Percentiles rank a stretch among this genome's conserved stretches.
Evolutionary conservation across 1,139 yeast genomes (phyloP).

Genomic region (Komagataea norvegica): DNA sequence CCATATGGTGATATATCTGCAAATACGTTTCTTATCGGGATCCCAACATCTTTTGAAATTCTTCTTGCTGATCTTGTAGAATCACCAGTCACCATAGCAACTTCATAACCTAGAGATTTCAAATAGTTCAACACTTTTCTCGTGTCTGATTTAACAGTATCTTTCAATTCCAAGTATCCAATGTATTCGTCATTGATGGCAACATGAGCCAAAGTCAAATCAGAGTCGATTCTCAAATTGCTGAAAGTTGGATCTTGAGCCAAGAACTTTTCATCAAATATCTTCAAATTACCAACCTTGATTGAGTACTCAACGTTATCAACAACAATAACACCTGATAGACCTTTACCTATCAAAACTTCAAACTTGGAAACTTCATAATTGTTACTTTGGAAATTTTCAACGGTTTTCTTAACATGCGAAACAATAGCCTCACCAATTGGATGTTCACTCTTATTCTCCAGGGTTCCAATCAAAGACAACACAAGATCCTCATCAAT

Average conservation of each 20-base stretch:
- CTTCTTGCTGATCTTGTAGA: constrained; percentile 54
- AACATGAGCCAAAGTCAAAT: constrained; percentile 35
- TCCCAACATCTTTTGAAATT: constrained; percentile 66
- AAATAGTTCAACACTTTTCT: constrained; percentile 54
- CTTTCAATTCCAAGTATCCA: constrained; percentile 67
- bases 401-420: constrained; percentile 25
- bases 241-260: constrained; percentile 22
- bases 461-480: constrained; percentile 60
- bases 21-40: constrained; percentile 59
- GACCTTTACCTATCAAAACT: constrained; percentile 68
- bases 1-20: constrained; percentile 76
- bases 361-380: constrained; percentile 32
- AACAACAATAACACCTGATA: constrained; percentile 42
- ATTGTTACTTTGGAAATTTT: not conserved
- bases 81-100: constrained; percentile 96
- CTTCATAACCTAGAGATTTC: constrained; percentile 48
- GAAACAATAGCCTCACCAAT: constrained; percentile 64
- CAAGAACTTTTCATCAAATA: constrained; percentile 33
- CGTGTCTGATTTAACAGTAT: constrained; percentile 67
- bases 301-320: constrained; percentile 32
- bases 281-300: constrained; percentile 52
- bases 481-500: constrained; percentile 33
- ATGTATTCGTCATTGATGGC: constrained; percentile 50
- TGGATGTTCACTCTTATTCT: constrained; percentile 81
- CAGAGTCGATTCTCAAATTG: constrained; percentile 22